Conservation (phyloP, 306 rosid genomes). For the Cicer chorassanicum region DNA sequence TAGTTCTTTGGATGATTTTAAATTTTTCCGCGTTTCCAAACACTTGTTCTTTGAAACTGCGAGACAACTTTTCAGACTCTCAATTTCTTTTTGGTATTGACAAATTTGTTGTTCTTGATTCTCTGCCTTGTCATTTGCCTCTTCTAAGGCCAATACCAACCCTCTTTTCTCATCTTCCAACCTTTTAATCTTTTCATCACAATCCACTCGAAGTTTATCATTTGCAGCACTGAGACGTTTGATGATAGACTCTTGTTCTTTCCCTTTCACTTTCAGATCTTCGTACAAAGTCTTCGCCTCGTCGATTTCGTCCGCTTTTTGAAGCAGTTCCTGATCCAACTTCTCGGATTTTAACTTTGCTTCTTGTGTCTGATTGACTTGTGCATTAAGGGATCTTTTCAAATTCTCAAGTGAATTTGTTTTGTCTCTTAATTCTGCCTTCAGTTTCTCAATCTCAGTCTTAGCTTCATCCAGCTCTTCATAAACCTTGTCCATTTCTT, state of each 20-base stretch:
- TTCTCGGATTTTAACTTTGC: conserved; percentile 65
- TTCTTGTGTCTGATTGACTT: conserved; percentile 51
- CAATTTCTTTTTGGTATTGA: conserved; percentile 59
- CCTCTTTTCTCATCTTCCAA: conserved; percentile 58
- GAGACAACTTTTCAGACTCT: conserved; percentile 58
- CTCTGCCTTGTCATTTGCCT: conserved; percentile 62
- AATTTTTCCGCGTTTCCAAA: conserved; percentile 49
- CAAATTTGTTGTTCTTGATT: conserved; percentile 55
- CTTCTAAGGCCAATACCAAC: conserved; percentile 62
- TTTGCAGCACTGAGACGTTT: conserved; percentile 66
- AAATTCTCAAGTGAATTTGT: conserved; percentile 57
- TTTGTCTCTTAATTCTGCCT: conserved; percentile 59
- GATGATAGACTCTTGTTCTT: conserved; percentile 57
- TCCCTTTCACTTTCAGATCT: conserved; percentile 52
- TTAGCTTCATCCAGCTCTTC: conserved; percentile 75
- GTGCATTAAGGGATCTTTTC: conserved; percentile 64
- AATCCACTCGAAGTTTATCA: conserved; percentile 57
- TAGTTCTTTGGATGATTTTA: conserved; percentile 51
- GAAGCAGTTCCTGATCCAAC: conserved; percentile 59
- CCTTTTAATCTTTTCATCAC: conserved; percentile 50
- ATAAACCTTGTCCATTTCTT: conserved; percentile 64
- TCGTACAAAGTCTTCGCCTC: conserved; percentile 47
- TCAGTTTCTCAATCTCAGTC: conserved; percentile 67
- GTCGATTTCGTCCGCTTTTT: conserved; percentile 50
- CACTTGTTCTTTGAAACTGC: conserved; percentile 58